phyloP scores from a whole-genome alignment of 2,329 filamentous ascomycete genomes.

The Colletotrichum melonis region DNA sequence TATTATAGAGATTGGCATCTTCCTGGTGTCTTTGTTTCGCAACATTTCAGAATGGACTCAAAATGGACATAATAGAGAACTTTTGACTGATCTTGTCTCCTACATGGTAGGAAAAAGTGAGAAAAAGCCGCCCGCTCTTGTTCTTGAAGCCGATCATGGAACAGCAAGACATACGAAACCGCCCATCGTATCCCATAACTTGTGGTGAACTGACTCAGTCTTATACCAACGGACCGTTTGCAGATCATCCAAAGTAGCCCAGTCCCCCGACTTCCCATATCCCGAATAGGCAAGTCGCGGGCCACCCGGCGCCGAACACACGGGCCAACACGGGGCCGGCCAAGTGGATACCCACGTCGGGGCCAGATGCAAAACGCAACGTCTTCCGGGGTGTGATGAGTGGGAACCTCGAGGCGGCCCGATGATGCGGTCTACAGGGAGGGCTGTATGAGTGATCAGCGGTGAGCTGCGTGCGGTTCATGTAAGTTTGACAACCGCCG shows the following conservation, averaged over 20 bases:
- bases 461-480: neutral
- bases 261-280: neutral
- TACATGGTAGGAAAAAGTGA: no score
- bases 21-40: neutral
- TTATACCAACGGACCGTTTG: neutral
- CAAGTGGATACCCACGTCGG: neutral
- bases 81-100: neutral
- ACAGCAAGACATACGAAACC: neutral
- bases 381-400: neutral
- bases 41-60: neutral
- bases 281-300: conserved; percentile 28
- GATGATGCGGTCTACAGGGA: neutral
- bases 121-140: no score
- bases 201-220: neutral
- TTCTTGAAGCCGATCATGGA: no score
- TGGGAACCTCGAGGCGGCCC: neutral
- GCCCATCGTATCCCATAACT: neutral
- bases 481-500: conserved; percentile 10
- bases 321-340: conserved; percentile 9
- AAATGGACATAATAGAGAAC: conserved; percentile 8
- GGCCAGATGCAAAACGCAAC: neutral
- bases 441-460: neutral
- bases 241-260: neutral
- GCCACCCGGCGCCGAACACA: conserved; percentile 4
- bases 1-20: neutral